Evolutionary conservation across 208 protist genomes (phyloP), one percentile per base, ranked within the genome.

Genomic region (Leishmania aethiopica): DNA sequence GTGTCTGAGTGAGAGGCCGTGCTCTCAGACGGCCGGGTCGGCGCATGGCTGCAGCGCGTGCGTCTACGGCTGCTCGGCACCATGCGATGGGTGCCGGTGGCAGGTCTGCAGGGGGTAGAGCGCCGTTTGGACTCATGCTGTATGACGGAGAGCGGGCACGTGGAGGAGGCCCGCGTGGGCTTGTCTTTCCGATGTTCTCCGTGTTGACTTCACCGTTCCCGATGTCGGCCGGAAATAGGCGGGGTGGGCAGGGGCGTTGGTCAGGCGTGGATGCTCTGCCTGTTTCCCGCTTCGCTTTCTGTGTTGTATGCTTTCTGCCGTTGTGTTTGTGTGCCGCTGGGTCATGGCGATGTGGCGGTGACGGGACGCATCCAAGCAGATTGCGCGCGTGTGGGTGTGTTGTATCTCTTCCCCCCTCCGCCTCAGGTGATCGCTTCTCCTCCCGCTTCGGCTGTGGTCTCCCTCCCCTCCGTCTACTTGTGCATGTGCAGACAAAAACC

Each of bases 261-360:
- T 19, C 51, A 55, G 10, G 10, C 51, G 40, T 71, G 49, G 4
- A 6, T 64, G 67, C n/a, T 66, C 45, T 74, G 10, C 45, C 45
- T 69, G 17, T 11, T 84, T 84, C 40, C 53, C 75, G 22, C n/a
- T 60, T 51, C 51, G 40, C 51, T 69, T 72, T 53, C 42, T 57
- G 1, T 53, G n/a, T 79, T 79, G 7, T 32, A 72, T 84, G 71
- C 69, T 75, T 80, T 42, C 72, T 79, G 59, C 64, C 49, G 64
- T 35, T 78, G 45, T 47, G 45, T 69, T 35, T 66, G 7, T 66
- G 22, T 35, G 28, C 60, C n/a, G 60, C 10, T 28, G 60, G 60
- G 17, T 35, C n/a, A 5, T 55, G 51, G 10, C 13, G 51, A 55
- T 55, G 51, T 55, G 8, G 51, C 1, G 51, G 51, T 19, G 51